Base-by-base conservation (phyloP, 768 basidiomycete genomes). In the Tephrocybe sp. region DNA sequence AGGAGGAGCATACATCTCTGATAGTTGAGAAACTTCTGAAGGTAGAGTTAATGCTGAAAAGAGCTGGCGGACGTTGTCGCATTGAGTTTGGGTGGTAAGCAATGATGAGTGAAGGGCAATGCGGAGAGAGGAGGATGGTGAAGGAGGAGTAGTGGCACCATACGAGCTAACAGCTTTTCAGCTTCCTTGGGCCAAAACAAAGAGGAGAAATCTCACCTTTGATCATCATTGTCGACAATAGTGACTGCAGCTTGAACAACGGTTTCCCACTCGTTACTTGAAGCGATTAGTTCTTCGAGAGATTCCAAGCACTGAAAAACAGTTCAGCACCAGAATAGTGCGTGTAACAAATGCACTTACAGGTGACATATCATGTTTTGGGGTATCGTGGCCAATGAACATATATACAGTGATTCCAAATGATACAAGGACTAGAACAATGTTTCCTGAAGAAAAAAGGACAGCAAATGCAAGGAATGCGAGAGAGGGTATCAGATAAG, bases 1-100 rank as follows among this genome's bases (percentile, higher is more conserved):
- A 0, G 88, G 78, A 4, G 91, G 90, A 0, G 88, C 88, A 64
- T 93, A 93, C 91, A 93, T 93, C 67, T 90, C 90, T 10, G 86
- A 73, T 10, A 93, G 74, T 61, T 88, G 90, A 9, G 84, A 75
- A n/a, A 91, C 71, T 55, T 88, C 83, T 12, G 76, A 63, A 6
- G 86, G 84, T 6, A 78, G 80, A 0, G 90, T 85, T 39, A 93
- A 78, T 12, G 89, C 90, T 6, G 84, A 77, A 41, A 93, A 77
- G 2, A 91, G 77, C 42, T 84, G 83, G 25, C 91, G 86, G 55
- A 92, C 80, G 50, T 86, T 87, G 61, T 91, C 90, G 60, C 84
- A 87, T 65, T 92, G 89, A 0, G 76, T 81, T 59, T 89, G 86
- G 0, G 87, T 90, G 11, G 82, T 85, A 60, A 84, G 76, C 12